Percentiles rank a stretch among this genome's conserved stretches.
Evolutionary conservation across 2,329 filamentous ascomycete species (phyloP).

Genomic region (Stagonosporopsis tanaceti): DNA sequence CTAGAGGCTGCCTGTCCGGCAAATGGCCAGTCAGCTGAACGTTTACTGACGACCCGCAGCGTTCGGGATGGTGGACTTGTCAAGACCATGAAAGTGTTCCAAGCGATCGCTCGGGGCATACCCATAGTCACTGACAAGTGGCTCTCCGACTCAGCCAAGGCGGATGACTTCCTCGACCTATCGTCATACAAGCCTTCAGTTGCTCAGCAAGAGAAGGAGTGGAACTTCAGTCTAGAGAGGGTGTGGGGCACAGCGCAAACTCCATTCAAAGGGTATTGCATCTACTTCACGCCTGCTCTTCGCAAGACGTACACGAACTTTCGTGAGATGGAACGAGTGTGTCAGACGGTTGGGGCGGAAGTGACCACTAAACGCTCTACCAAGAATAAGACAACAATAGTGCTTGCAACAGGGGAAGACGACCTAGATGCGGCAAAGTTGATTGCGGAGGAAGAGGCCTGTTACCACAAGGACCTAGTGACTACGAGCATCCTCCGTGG

Average conservation of each 20-base stretch:
- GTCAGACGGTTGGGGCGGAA: conserved; percentile 49
- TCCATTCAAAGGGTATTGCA: conserved; percentile 57
- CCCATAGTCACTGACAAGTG: conserved; percentile 58
- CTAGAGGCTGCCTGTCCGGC: not conserved
- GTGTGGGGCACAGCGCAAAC: conserved; percentile 47
- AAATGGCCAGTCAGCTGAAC: not conserved
- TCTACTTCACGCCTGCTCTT: conserved; percentile 58
- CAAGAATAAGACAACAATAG: conserved; percentile 38
- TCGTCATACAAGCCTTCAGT: conserved; percentile 45
- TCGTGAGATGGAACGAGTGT: conserved; percentile 50
- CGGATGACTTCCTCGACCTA: conserved; percentile 48
- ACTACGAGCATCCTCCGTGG: conserved; percentile 55
- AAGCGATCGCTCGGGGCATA: conserved; percentile 53
- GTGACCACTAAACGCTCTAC: conserved; percentile 39
- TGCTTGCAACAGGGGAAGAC: conserved; percentile 49
- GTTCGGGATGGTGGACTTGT: conserved; percentile 50
- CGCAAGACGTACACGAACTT: conserved; percentile 45
- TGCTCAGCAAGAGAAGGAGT: conserved; percentile 48
- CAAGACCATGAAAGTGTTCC: conserved; percentile 57
- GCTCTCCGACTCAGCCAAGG: conserved; percentile 51
- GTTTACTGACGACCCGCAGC: conserved; percentile 37
- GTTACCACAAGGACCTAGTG: conserved; percentile 56
- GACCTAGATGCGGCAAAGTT: conserved; percentile 50
- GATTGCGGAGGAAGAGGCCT: conserved; percentile 40
- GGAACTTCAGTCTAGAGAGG: conserved; percentile 47